Percentiles rank a stretch among this genome's conserved stretches.
phyloP scores from a whole-genome alignment of 2,329 filamentous ascomycete species.

The Aspergillus tubingensis region DNA sequence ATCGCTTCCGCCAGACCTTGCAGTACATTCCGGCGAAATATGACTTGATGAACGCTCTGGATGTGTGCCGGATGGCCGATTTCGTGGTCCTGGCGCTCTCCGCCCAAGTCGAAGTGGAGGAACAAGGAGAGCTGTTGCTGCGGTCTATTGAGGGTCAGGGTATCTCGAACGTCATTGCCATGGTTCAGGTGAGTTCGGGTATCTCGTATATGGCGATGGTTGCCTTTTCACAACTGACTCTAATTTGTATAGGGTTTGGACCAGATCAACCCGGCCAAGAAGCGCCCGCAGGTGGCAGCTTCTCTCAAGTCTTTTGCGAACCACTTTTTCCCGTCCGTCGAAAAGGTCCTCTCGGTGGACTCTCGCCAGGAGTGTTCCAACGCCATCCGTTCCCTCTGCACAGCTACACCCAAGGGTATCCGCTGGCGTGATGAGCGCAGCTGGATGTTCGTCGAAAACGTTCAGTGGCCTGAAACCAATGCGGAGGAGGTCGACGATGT shows the following conservation, averaged over 20 bases:
- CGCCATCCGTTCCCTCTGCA: slow-evolving; percentile 86
- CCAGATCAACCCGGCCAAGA: slow-evolving; percentile 75
- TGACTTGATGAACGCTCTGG: slow-evolving; percentile 74
- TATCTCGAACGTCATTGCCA: slow-evolving; percentile 85
- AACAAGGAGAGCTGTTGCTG: slow-evolving; percentile 79
- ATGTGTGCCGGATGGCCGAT: slow-evolving; percentile 85
- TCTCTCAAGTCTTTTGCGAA: slow-evolving; percentile 91
- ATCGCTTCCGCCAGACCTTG: slow-evolving; percentile 92
- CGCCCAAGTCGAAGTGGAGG: slow-evolving; percentile 73
- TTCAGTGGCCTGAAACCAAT: slow-evolving; percentile 67
- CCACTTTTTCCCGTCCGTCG: slow-evolving; percentile 89
- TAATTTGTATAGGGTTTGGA: slow-evolving; percentile 59
- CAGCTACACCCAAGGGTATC: slow-evolving; percentile 88
- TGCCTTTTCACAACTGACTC: neutral
- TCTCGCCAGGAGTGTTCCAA: slow-evolving; percentile 89
- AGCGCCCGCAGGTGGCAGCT: slow-evolving; percentile 70
- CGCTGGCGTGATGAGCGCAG: slow-evolving; percentile 92
- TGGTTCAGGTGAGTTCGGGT: slow-evolving; percentile 60
- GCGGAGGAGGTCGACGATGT: slow-evolving; percentile 55
- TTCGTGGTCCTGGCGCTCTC: slow-evolving; percentile 88
- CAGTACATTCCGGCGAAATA: slow-evolving; percentile 77
- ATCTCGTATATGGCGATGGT: neutral
- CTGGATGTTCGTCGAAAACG: slow-evolving; percentile 88
- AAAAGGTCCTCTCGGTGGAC: slow-evolving; percentile 87
- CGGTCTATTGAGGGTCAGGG: slow-evolving; percentile 90